Evolutionary conservation across 2,329 filamentous ascomycete genomes (phyloP).

Genomic region (Alternaria solani): DNA sequence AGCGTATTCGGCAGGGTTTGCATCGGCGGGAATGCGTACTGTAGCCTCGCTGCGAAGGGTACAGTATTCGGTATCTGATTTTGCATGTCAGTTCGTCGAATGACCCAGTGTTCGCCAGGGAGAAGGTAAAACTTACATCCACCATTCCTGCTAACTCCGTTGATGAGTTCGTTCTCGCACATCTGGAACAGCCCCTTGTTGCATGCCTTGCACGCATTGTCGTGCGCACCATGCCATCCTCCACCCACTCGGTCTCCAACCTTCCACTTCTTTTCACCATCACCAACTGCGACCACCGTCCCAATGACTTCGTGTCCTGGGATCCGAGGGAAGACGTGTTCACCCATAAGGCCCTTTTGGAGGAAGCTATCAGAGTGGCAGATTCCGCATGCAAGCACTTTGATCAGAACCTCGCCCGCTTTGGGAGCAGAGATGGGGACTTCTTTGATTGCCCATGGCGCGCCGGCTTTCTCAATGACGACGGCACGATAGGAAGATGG

Average conservation of each 20-base stretch:
- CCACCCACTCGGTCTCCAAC: conserved; percentile 73
- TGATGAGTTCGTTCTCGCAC: conserved; percentile 69
- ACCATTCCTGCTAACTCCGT: conserved; percentile 71
- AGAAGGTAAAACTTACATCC: conserved; percentile 61
- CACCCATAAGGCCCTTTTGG: conserved; percentile 36
- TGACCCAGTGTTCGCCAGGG: neutral
- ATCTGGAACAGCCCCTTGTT: conserved; percentile 71
- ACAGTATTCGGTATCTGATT: conserved; percentile 65
- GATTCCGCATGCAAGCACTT: conserved; percentile 75
- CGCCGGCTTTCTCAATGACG: conserved; percentile 63
- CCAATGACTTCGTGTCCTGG: conserved; percentile 79
- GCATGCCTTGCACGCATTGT: conserved; percentile 69
- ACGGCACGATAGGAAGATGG: conserved; percentile 74
- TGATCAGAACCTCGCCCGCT: conserved; percentile 70
- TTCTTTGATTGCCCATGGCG: conserved; percentile 66
- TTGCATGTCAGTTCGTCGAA: neutral
- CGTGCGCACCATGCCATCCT: conserved; percentile 74
- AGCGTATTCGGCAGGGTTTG: conserved; percentile 57
- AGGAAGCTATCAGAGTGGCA: conserved; percentile 68
- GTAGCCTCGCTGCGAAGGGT: conserved; percentile 67
- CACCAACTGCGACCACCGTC: conserved; percentile 68
- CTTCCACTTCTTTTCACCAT: conserved; percentile 65
- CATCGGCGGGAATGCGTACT: conserved; percentile 59
- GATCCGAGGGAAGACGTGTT: conserved; percentile 59
- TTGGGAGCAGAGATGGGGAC: conserved; percentile 65